Conservation (phyloP, 768 basidiomycete genomes). For the Brasilioporus rufonigricans region DNA sequence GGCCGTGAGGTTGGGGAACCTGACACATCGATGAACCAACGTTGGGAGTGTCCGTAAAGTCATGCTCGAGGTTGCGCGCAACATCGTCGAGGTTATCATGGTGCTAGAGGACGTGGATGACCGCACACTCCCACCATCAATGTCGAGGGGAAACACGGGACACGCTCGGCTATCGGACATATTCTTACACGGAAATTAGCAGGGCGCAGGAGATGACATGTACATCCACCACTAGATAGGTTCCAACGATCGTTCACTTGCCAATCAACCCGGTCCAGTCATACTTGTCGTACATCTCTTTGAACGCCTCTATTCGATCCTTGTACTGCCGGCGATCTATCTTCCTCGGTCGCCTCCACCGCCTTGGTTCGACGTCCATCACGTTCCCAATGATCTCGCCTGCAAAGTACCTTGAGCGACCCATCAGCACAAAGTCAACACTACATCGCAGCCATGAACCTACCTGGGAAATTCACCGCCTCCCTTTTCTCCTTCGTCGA, state of each 20-base stretch:
- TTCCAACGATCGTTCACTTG: conserved; percentile 15
- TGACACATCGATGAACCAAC: not conserved
- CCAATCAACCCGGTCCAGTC: conserved; percentile 82
- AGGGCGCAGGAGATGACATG: too few relatives aligned
- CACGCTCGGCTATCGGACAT: too few relatives aligned
- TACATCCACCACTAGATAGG: too few relatives aligned
- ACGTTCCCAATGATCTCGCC: conserved; percentile 93
- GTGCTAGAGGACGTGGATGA: too few relatives aligned
- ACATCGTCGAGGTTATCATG: not conserved
- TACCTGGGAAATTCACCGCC: conserved; percentile 89
- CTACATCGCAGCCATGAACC: conserved; percentile 20
- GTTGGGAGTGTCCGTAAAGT: not conserved
- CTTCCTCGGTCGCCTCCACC: conserved; percentile 78
- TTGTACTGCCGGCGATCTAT: conserved; percentile 70
- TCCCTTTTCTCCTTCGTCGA: conserved; percentile 87
- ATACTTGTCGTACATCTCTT: conserved; percentile 70
- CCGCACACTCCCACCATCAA: too few relatives aligned
- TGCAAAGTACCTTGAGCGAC: conserved; percentile 75
- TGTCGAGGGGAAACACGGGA: too few relatives aligned
- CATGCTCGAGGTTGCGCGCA: conserved; percentile 6
- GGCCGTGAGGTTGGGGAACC: not conserved
- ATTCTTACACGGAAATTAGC: too few relatives aligned
- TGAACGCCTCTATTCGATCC: conserved; percentile 67
- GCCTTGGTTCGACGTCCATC: conserved; percentile 80
- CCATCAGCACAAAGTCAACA: conserved; percentile 3